Evolutionary conservation across 805 yeast species (phyloP).

Genomic region (Yarrowia keelungensis): DNA sequence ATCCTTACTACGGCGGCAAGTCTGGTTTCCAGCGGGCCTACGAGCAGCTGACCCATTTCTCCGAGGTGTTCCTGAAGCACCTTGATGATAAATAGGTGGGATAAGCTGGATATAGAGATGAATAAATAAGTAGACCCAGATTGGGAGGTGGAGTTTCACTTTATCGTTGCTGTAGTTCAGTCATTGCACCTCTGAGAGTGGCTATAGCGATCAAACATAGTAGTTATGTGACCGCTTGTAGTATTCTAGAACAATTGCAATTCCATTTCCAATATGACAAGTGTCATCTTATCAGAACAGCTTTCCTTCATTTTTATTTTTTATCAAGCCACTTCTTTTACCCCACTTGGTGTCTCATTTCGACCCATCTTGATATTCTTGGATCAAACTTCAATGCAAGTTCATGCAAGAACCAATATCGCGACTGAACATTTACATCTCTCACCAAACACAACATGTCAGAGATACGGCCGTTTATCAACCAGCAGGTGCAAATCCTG

Average conservation of each 20-base stretch:
- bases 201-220: too few relatives aligned
- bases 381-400: slow-evolving; percentile 8
- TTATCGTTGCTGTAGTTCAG: too few relatives aligned
- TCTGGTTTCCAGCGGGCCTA: slow-evolving; percentile 84
- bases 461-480: slow-evolving; percentile 18
- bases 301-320: too few relatives aligned
- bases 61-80: slow-evolving; percentile 66
- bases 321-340: too few relatives aligned
- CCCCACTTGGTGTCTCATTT: too few relatives aligned
- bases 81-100: slow-evolving; percentile 37
- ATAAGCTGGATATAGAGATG: background rate
- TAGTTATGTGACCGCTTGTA: too few relatives aligned
- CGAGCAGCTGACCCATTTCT: slow-evolving; percentile 75
- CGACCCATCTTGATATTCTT: background rate
- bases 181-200: too few relatives aligned
- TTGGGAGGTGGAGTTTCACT: too few relatives aligned
- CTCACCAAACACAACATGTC: slow-evolving; percentile 1
- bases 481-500: slow-evolving; percentile 36
- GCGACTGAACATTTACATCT: background rate
- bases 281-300: too few relatives aligned
- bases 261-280: too few relatives aligned
- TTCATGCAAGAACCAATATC: slow-evolving; percentile 2
- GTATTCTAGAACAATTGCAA: too few relatives aligned
- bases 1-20: slow-evolving; percentile 91
- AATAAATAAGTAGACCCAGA: too few relatives aligned